Conservation (phyloP, 495 filamentous ascomycete species). For the Massariosphaeria phaeospora region DNA sequence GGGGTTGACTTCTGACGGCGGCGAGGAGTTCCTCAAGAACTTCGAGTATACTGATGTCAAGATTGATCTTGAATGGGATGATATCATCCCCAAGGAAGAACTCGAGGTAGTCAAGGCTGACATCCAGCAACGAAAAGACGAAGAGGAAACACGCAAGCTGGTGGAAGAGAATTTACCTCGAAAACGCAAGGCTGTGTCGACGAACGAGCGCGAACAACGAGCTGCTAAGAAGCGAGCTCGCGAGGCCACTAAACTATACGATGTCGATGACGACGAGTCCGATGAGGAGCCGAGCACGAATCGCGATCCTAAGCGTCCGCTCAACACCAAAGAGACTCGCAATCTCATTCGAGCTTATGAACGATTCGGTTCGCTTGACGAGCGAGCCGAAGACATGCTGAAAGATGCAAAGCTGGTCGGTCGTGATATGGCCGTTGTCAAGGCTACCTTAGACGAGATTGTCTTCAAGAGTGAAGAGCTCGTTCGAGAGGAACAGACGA, state of each 20-base stretch:
- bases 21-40: constrained; percentile 85
- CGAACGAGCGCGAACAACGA: constrained; percentile 73
- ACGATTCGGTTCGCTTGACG: constrained; percentile 80
- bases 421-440: constrained; percentile 72
- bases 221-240: constrained; percentile 89
- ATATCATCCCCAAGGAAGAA: constrained; percentile 93
- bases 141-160: constrained; percentile 72
- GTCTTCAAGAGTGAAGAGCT: constrained; percentile 63
- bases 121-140: constrained; percentile 76
- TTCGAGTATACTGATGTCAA: constrained; percentile 91
- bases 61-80: constrained; percentile 90
- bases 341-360: constrained; percentile 83
- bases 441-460: constrained; percentile 64
- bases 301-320: constrained; percentile 75
- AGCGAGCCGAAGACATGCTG: constrained; percentile 78
- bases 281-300: constrained; percentile 52
- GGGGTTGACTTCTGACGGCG: constrained; percentile 84
- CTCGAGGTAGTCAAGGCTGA: constrained; percentile 83
- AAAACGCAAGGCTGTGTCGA: constrained; percentile 66
- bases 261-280: constrained; percentile 50
- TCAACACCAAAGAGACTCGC: constrained; percentile 85
- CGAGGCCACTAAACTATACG: constrained; percentile 58
- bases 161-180: constrained; percentile 83
- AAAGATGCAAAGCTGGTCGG: constrained; percentile 75
- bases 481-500: constrained; percentile 61